Evolutionary conservation across 2,329 filamentous ascomycete species (phyloP), one percentile per base, ranked within the genome.

Genomic region (Acephala macrosclerotiorum): DNA sequence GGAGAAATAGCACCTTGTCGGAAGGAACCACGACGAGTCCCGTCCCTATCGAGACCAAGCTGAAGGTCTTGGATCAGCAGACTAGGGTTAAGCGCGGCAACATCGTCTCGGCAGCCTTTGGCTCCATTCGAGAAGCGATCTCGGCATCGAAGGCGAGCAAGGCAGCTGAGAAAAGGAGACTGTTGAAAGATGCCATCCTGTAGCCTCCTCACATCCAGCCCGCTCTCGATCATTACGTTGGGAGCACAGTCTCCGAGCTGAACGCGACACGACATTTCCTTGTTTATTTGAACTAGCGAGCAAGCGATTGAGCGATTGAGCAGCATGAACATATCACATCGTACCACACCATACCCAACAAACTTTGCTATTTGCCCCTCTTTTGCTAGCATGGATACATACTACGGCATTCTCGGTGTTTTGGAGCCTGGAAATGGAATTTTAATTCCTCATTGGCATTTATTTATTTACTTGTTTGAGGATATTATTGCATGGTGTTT

Each of bases 91-190:
- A 60, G 33, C 35, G 61, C 4, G 33, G 58, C 29, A 59, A 45
- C 9, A 56, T 64, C 3, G 56, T 68, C 18, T 56, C 60, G 3
- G 63, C 64, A 6, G 55, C 64, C 2, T 68, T 68, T 64, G 61
- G 53, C 7, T 42, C 55, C 18, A 59, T 66, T 14, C 38, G 58
- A 26, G 66, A 66, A 5, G 63, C 57, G 33, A 47, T 68, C 29
- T 36, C 12, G 16, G 36, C 25, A 3, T 38, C 18, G 56, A 60
- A 63, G 38, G 42, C 16, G 6, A 49, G 11, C 4, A 45, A 42
- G 16, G 47, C 35, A 3, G 36, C 8, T 1, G 60, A 66, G 60
- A 63, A 59, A 57, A 57, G 35, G 49, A 60, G 45, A 26, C 26
- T 71, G 38, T n/a, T 49, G 25, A 26, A 29, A 9, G 45, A 49